phyloP scores from a whole-genome alignment of 2,329 filamentous ascomycete genomes.

The Dendryphion nanum region DNA sequence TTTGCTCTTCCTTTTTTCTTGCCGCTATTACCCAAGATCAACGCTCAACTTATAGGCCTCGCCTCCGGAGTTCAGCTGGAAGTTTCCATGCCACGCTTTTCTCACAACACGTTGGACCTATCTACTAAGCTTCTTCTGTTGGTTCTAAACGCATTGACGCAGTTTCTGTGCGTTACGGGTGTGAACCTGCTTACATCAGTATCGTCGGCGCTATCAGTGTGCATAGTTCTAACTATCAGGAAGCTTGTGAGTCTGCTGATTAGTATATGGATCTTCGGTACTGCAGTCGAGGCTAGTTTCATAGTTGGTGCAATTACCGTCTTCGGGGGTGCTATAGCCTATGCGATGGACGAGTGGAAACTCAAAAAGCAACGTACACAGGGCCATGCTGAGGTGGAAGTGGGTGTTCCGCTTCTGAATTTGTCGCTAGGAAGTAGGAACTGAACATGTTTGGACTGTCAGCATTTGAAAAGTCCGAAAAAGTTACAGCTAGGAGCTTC shows the following conservation, averaged over 20 bases:
- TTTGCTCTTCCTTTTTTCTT: constrained; percentile 1
- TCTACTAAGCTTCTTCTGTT: neutral
- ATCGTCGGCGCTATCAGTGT: constrained; percentile 1
- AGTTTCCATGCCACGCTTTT: neutral
- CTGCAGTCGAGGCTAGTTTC: neutral
- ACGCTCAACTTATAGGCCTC: neutral
- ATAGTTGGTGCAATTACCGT: neutral
- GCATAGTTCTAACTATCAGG: neutral
- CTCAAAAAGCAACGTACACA: too few species aligned
- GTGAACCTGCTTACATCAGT: neutral
- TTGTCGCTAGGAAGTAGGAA: too few species aligned
- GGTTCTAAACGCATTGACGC: constrained; percentile 1
- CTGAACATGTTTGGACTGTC: too few species aligned
- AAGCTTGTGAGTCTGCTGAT: constrained; percentile 1
- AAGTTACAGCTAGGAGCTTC: too few species aligned
- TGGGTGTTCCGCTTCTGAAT: too few species aligned
- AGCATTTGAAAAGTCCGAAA: too few species aligned
- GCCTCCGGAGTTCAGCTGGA: constrained; percentile 1
- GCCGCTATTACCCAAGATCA: neutral
- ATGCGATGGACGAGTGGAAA: neutral
- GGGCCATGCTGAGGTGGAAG: too few species aligned
- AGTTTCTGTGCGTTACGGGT: neutral
- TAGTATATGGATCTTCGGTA: neutral
- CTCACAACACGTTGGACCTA: neutral
- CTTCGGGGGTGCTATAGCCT: neutral